These are phyloP conservation scores for Mastigamoeba balamuthi DNA, from an alignment of 78 protist species.

Conservation along the genomic window DNA sequence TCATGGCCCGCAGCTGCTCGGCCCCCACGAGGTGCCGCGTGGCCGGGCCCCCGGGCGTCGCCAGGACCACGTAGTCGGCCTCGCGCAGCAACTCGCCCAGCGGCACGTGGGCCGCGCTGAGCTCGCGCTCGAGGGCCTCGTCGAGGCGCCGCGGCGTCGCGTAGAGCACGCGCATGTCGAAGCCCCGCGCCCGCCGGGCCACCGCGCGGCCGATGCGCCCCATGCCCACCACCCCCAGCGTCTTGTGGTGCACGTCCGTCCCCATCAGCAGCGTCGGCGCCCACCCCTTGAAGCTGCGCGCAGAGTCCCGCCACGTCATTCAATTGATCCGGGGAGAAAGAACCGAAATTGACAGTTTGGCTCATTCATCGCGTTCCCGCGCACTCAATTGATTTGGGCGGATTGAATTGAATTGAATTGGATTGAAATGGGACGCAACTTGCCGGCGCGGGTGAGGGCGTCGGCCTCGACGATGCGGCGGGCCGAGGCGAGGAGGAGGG, in stretches of 20 bases:
- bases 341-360: no score
- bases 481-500: conserved; percentile 11
- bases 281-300: no score
- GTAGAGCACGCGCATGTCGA: conserved; percentile 28
- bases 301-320: no score
- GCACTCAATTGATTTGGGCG: not conserved
- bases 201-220: conserved; percentile 46
- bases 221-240: conserved; percentile 37
- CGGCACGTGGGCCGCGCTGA: not conserved
- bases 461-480: conserved; percentile 1
- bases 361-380: not conserved
- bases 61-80: conserved; percentile 4
- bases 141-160: not conserved
- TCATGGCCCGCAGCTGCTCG: conserved; percentile 6
- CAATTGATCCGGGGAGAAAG: no score
- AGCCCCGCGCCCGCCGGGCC: conserved; percentile 23
- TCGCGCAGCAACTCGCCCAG: not conserved
- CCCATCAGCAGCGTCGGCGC: not conserved
- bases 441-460: not conserved
- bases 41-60: not conserved
- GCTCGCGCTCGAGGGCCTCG: not conserved
- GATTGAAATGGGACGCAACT: not conserved
- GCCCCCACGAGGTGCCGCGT: conserved; percentile 9
- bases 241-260: conserved; percentile 36
- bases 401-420: not conserved